Conservation (phyloP, 495 filamentous ascomycete genomes). For the Ramalina peruviana region DNA sequence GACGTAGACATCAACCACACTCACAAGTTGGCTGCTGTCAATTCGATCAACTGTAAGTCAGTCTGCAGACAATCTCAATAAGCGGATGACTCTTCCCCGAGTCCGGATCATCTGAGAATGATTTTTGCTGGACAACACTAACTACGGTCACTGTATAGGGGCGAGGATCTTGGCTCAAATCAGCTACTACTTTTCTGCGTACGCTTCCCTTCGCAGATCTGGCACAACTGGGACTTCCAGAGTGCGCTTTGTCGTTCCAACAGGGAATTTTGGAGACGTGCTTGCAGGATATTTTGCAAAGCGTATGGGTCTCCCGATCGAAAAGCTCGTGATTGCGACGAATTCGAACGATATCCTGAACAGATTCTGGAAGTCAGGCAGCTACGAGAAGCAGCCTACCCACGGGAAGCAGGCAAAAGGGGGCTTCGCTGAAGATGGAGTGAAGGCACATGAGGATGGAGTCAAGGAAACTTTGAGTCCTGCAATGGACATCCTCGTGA, state of each 20-base stretch:
- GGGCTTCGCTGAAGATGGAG: constrained; percentile 44
- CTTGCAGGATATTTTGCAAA: constrained; percentile 84
- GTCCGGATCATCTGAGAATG: background rate
- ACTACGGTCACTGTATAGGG: background rate
- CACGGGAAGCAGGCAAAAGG: constrained; percentile 39
- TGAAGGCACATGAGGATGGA: constrained; percentile 51
- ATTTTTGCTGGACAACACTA: background rate
- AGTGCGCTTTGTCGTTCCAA: constrained; percentile 70
- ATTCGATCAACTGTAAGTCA: constrained; percentile 64
- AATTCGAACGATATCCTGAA: constrained; percentile 61
- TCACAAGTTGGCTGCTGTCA: constrained; percentile 70
- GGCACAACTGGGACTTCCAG: constrained; percentile 31
- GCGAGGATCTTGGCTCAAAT: constrained; percentile 90
- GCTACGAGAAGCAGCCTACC: constrained; percentile 59
- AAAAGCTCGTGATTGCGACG: constrained; percentile 74
- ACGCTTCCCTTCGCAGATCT: constrained; percentile 49
- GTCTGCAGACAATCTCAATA: background rate
- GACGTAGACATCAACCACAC: constrained; percentile 62
- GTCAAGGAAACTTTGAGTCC: constrained; percentile 79
- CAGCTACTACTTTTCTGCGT: constrained; percentile 81
- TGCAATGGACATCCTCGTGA: constrained; percentile 94
- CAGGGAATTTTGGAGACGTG: constrained; percentile 94
- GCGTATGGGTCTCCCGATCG: constrained; percentile 74
- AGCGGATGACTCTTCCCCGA: background rate
- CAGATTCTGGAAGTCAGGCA: constrained; percentile 60